Evolutionary conservation across 495 filamentous ascomycete genomes (phyloP), one percentile per base, ranked within the genome.

Genomic region (Daldinia bambusicola): DNA sequence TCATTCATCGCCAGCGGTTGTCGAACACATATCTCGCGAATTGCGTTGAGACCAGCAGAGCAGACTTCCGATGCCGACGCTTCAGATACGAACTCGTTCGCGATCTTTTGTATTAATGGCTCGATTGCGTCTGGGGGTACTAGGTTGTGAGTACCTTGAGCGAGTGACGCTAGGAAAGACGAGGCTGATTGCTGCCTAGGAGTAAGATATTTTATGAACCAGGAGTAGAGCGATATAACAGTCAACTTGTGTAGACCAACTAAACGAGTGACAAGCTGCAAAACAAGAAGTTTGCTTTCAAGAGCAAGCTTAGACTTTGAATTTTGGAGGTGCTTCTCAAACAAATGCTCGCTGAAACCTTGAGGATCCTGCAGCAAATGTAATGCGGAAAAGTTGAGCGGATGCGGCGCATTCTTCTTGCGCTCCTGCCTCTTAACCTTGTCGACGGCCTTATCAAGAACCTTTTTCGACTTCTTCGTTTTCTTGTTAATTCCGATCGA

Each of bases 1-100:
- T 97, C 92, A 69, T 92, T 93, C 91, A 99, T 98, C 16, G 94
- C 95, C 20, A 98, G 82, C 20, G 96, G 95, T 74, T 98, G 95
- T 59, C 95, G 85, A 2, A 88, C 89, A 76, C 95, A 98, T 12
- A 99, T 91, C 76, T 99, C 95, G 58, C 95, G 88, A 76, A 98
- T 98, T 20, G 92, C 90, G 75, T 98, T 99, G 61, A 99, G 86
- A 74, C 95, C 95, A 45, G 95, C 95, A 6, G 95, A 90, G 32
- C 92, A 93, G 45, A 98, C 93, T 80, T 98, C 93, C 14, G 92
- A 84, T 6, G 95, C 94, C 0, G 93, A 91, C 13, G 93, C 95
- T 78, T 99, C 95, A 0, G 93, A 97, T 7, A 99, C 95, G 75
- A 99, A 99, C 76, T 97, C 93, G 66, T 98, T 97, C 40, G 95